These are phyloP conservation scores for Pilaira anomala DNA, from an alignment of 192 early-diverging fungal species.

Conservation along the genomic window DNA sequence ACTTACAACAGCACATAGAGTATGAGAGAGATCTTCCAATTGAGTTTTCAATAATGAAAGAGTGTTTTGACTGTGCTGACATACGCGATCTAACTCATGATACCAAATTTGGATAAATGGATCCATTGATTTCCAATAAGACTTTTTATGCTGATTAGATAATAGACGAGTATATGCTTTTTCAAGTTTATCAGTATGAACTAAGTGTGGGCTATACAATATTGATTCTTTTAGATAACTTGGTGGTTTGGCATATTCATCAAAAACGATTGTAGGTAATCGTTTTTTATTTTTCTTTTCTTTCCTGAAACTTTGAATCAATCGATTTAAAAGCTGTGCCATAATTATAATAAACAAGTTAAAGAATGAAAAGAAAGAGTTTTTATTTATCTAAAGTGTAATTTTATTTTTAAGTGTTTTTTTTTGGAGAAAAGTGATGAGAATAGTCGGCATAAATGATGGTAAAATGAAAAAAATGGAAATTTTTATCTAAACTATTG, in stretches of 20 bases:
- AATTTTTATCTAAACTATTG: too few relatives aligned
- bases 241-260: background rate
- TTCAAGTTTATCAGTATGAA: background rate
- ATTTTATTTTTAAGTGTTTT: too few relatives aligned
- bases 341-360: background rate
- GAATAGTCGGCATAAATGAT: too few relatives aligned
- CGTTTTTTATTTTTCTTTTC: background rate
- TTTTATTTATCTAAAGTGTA: too few relatives aligned
- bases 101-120: conserved; percentile 11
- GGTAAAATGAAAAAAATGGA: too few relatives aligned
- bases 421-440: too few relatives aligned
- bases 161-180: conserved; percentile 1
- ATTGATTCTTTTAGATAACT: conserved; percentile 11
- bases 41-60: background rate
- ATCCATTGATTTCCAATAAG: conserved; percentile 9
- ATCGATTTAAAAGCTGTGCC: conserved; percentile 4
- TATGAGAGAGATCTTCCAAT: conserved; percentile 2
- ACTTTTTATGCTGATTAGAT: background rate
- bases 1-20: conserved; percentile 8
- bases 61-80: background rate
- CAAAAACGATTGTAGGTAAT: background rate
- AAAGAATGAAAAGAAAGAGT: too few relatives aligned
- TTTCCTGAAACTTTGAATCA: background rate
- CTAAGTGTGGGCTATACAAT: conserved; percentile 6
- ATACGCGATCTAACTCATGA: conserved; percentile 1